Base-by-base conservation (phyloP, 345 rosid species). In the Capsella bursapastoris region DNA sequence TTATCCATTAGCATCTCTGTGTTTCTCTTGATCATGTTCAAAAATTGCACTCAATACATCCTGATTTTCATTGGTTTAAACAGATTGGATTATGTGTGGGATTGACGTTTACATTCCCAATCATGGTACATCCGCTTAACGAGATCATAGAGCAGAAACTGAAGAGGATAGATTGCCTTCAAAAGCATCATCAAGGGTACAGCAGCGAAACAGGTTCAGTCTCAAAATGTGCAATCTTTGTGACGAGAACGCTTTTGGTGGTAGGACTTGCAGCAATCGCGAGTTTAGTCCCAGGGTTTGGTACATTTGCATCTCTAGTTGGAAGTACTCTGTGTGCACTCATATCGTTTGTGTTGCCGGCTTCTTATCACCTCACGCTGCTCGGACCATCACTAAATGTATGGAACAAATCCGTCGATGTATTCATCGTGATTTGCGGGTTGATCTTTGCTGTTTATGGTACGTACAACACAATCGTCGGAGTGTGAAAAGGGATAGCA, bases 81-180 rank as follows among this genome's bases (percentile, higher is more conserved):
- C 90, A 95, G 98, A 76, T 89, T 72, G 99, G 96, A 6, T 61
- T 95, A 82, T 95, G 97, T 82, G 66, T 90, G 86, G 99, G 87
- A 58, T 80, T 95, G 37, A 55, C 85, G 3, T 95, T 95, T 81
- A 92, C 98, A 15, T 87, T 88, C 64, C 99, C 99, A 0, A 85
- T 92, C 72, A 90, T 89, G 98, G 82, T 88, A 4, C 97, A 88
- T 66, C 99, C 98, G 0, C 78, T 92, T 13, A 82, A 85, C 7
- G 99, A 92, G 89, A 92, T 95, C 52, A 76, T 90, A 29, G 98
- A 92, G 65, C 89, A 84, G 56, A 90, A 89, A 84, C 77, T 90
- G 66, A 81, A 81, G 72, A 87, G 65, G 48, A 57, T 49, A 0
- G 27, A 41, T 13, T 86, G 86, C 80, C 80, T 85, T 70, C 83